Conservation (phyloP, 768 basidiomycete genomes). For the Auriscalpium orientale region DNA sequence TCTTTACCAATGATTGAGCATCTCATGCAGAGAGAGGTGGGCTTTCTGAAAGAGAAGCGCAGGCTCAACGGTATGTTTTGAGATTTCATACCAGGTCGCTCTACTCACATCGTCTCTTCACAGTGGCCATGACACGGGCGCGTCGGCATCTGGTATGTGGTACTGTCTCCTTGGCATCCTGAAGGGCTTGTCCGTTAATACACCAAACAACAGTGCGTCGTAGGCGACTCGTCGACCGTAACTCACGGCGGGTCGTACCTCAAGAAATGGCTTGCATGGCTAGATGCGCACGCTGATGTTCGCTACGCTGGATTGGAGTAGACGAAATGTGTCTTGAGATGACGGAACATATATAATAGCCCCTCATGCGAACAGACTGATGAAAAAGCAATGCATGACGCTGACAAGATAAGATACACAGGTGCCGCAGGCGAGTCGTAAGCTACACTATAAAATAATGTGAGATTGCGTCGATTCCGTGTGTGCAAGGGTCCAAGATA, state of each 20-base stretch:
- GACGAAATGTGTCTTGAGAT: background rate
- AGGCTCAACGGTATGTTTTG: constrained; percentile 67
- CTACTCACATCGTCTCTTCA: constrained; percentile 1
- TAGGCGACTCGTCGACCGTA: constrained; percentile 92
- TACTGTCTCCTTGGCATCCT: background rate
- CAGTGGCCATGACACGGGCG: constrained; percentile 90
- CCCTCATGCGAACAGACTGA: no score
- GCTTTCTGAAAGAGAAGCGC: constrained; percentile 89
- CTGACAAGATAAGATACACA: no score
- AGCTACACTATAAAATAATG: no score
- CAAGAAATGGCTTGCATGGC: constrained; percentile 85
- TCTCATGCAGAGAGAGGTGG: constrained; percentile 66
- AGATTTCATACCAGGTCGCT: background rate
- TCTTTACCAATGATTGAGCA: background rate
- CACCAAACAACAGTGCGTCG: constrained; percentile 56
- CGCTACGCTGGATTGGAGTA: constrained; percentile 66
- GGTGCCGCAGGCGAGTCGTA: no score
- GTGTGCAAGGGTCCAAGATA: background rate
- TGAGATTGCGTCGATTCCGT: background rate
- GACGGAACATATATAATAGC: background rate
- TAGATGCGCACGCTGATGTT: constrained; percentile 87
- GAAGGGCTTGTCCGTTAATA: background rate
- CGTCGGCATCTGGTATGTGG: constrained; percentile 76
- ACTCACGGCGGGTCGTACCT: constrained; percentile 77
- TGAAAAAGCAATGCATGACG: no score